Base-by-base conservation (phyloP, 371 early-diverging fungal genomes). In the Mortierella sp. region DNA sequence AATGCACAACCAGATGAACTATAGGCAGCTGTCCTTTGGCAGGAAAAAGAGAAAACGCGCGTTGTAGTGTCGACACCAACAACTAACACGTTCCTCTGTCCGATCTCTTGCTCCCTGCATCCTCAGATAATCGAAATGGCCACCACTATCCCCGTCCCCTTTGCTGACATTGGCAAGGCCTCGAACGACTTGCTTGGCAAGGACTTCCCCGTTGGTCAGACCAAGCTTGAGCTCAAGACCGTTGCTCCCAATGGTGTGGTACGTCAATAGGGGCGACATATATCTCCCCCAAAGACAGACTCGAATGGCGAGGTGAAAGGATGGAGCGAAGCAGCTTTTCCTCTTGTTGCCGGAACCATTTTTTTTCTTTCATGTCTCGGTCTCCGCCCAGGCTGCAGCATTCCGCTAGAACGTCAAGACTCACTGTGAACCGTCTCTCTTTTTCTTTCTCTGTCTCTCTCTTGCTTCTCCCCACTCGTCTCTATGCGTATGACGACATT, bases 181-280 rank as follows among this genome's bases (percentile, higher is more conserved):
- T 88, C 95, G 89, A 94, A 92, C 87, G 99, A 98, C 85, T 89
- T 98, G 80, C 89, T 98, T 79, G 87, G 89, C 88, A 97, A 98
- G 90, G 98, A 99, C 88, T 98, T 88, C 87, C 97, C 98, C 74
- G 89, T 94, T 71, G 97, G 96, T 71, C 87, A 91, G 67, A 91
- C 94, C 79, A 97, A 96, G 91, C 94, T 98, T 75, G 99, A 99
- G 85, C 93, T 96, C 84, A 97, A 97, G 93, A 95, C 96, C 82
- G 90, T 90, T 77, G 93, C 98, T 66, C 84, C 94, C 80, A 96
- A 95, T 87, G 97, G 97, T 83, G 94, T 97, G 64, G 96, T 95
- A 93, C 77, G 94, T 89, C 26, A 26, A 21, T 29, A n/a, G 37
- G 37, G 9, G 9, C 9, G 37, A 37, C 9, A 9, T 37, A 9